These are phyloP conservation scores for Wickerhamomyces strasburgensis DNA, from an alignment of 805 yeast genomes.

Conservation along the genomic window DNA sequence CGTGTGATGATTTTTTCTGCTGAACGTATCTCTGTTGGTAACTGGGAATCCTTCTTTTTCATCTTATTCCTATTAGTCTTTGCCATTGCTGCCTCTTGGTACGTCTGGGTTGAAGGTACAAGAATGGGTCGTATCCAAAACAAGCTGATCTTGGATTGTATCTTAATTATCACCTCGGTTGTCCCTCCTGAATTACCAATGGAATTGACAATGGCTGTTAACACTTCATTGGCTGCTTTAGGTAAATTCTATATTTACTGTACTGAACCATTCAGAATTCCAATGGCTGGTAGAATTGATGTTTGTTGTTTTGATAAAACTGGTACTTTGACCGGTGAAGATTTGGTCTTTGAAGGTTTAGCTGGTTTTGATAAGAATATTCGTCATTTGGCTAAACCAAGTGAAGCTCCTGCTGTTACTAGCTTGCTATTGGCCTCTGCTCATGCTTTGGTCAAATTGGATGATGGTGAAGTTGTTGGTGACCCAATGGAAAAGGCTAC, in stretches of 20 bases:
- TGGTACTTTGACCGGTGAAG: conserved; percentile 97
- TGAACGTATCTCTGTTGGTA: conserved; percentile 94
- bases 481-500: conserved; percentile 99
- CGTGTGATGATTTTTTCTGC: conserved; percentile 97
- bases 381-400: conserved; percentile 47
- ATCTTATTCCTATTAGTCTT: conserved; percentile 84
- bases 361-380: conserved; percentile 68
- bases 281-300: conserved; percentile 95
- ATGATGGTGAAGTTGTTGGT: conserved; percentile 97
- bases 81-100: conserved; percentile 94
- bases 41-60: conserved; percentile 88
- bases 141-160: conserved; percentile 90
- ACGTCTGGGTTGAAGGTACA: conserved; percentile 97
- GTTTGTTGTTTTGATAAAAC: conserved; percentile 98
- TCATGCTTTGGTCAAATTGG: conserved; percentile 90
- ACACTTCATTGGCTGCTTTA: conserved; percentile 81
- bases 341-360: conserved; percentile 90
- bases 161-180: conserved; percentile 91
- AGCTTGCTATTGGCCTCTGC: conserved; percentile 83
- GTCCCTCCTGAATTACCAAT: conserved; percentile 99
- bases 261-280: conserved; percentile 97
- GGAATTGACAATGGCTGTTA: conserved; percentile 98
- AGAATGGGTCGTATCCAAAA: conserved; percentile 93
- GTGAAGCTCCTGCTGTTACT: conserved; percentile 66
- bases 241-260: conserved; percentile 88